Evolutionary conservation across 1,139 yeast genomes (phyloP), one percentile per base, ranked within the genome.

Genomic region (Taphrina sp.): DNA sequence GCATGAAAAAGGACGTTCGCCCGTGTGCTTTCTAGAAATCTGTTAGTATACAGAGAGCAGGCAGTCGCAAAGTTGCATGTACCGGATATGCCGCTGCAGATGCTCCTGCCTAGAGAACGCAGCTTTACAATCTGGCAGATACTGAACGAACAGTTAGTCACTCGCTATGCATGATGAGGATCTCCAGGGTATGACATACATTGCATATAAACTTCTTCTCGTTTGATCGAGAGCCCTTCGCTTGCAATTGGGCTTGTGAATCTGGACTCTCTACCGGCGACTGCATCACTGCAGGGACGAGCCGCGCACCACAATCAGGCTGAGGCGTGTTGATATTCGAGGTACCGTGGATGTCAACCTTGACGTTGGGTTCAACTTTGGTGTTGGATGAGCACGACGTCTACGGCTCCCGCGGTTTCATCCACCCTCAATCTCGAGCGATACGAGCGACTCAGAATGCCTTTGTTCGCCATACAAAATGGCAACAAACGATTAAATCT

Each of bases 1-100:
- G 69, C 97, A 90, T 57, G 87, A 81, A 68, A 88, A 90, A 1
- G 97, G 97, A 57, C 95, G 76, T 69, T 90, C 97, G 42, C 96
- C 97, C 1, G 96, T 89, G 68, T 89, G 97, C 66, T 89, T 90
- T 52, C 96, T 74, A 56, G 4, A n/a, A 16, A 5, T 17, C 12
- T 7, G 31, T 20, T 36, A 19, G 2, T 20, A 12, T 34, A 22
- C 31, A 16, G 35, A 8, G 7, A 12, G 17, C 3, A n/a, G 24
- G 1, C 1, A 3, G 14, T 23, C 4, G 7, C 45, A 7, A n/a
- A 28, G 38, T 29, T n/a, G 28, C n/a, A 22, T 57, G 16, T 33
- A 60, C 62, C 64, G 45, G 55, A 88, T 85, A 71, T 89, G 97
- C 60, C 97, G 76, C 1, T 96, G 95, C 64, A 90, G 75, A 69